Evolutionary conservation across 1,284 basidiomycete genomes (phyloP).

Genomic region (Omphalotus olearius): DNA sequence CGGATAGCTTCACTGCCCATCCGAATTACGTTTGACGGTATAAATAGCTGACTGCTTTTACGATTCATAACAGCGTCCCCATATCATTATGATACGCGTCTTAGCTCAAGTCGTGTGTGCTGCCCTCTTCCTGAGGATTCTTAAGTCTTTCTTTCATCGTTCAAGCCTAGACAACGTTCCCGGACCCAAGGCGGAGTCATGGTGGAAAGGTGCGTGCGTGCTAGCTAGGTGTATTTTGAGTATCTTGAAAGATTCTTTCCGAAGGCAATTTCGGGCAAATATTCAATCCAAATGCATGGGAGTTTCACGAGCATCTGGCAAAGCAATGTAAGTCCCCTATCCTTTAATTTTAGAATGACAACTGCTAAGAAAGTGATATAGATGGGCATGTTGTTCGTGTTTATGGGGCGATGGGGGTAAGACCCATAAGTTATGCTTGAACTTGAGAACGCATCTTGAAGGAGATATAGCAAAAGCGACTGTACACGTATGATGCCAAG

Average conservation of each 20-base stretch:
- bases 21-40: too few species aligned
- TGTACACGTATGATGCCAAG: constrained; percentile 28
- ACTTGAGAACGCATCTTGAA: background rate
- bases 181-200: constrained; percentile 25
- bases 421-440: background rate
- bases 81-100: too few species aligned
- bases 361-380: background rate
- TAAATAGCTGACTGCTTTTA: too few species aligned
- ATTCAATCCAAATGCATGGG: constrained; percentile 6
- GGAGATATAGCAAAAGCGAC: constrained; percentile 18
- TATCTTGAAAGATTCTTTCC: background rate
- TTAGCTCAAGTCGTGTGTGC: too few species aligned
- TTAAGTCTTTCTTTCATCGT: background rate
- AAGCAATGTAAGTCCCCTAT: background rate
- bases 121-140: too few species aligned
- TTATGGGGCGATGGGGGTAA: constrained; percentile 5
- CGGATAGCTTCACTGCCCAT: too few species aligned
- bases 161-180: constrained; percentile 26
- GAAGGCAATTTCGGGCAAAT: constrained; percentile 5
- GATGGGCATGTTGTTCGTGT: constrained; percentile 5
- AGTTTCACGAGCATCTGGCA: constrained; percentile 1
- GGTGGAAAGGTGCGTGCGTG: constrained; percentile 19
- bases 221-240: background rate
- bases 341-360: background rate
- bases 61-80: too few species aligned